These are phyloP conservation scores for Nitzschia sp. DNA, from an alignment of 108 stramenopile genomes.

Conservation along the genomic window DNA sequence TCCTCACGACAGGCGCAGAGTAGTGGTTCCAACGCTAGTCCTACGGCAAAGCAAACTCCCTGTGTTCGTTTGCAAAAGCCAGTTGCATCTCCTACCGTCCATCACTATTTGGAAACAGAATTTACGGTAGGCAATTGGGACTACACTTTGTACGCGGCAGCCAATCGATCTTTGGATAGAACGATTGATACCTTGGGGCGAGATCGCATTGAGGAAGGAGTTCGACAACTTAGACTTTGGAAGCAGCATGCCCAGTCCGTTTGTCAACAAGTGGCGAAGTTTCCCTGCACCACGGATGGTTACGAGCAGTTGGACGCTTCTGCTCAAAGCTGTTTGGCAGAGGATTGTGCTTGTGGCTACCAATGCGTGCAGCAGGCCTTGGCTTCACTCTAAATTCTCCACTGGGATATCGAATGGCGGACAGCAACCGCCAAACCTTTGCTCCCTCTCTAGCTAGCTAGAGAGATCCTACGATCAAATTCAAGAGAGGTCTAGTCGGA, in stretches of 20 bases:
- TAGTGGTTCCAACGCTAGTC: neutral
- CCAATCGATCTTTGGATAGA: slow-evolving; percentile 25
- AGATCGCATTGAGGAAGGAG: neutral
- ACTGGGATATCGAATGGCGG: too few species aligned
- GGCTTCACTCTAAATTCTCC: too few species aligned
- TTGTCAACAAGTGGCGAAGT: slow-evolving; percentile 5
- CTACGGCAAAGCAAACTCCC: neutral
- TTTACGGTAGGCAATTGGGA: slow-evolving; percentile 12
- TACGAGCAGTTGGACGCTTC: neutral
- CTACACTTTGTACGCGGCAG: slow-evolving; percentile 30
- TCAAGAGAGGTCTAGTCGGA: too few species aligned
- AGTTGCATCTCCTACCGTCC: neutral
- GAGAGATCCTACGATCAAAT: too few species aligned
- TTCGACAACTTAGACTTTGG: neutral
- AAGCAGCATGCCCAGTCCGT: neutral
- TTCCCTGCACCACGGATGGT: slow-evolving; percentile 27
- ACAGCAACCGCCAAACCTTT: too few species aligned
- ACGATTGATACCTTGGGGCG: slow-evolving; percentile 24
- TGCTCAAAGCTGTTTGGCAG: slow-evolving; percentile 16
- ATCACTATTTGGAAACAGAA: slow-evolving; percentile 6
- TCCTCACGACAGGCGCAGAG: neutral
- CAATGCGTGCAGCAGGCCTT: slow-evolving; percentile 17
- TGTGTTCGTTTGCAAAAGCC: slow-evolving; percentile 7
- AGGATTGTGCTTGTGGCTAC: slow-evolving; percentile 32
- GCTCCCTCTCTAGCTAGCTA: too few species aligned